Conservation (phyloP, 1,284 basidiomycete species). For the Trametes hirsuta region DNA sequence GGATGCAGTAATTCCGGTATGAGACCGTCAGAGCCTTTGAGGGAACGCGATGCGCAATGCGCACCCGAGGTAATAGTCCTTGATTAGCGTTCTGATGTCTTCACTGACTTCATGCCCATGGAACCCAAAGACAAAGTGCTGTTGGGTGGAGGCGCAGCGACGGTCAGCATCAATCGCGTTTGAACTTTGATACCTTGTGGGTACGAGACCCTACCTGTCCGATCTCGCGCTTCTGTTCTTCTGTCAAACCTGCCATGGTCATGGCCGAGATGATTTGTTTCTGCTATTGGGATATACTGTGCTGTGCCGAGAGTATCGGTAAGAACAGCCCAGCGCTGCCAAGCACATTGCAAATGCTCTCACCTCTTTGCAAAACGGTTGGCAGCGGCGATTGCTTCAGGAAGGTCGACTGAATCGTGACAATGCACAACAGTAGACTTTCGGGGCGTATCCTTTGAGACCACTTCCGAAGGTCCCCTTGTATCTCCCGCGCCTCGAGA, state of each 20-base stretch:
- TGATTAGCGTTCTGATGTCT: constrained; percentile 59
- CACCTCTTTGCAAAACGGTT: background rate
- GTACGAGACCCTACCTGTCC: constrained; percentile 47
- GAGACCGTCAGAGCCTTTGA: background rate
- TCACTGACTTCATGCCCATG: constrained; percentile 55
- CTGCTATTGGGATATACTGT: too few species aligned
- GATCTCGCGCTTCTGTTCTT: constrained; percentile 50
- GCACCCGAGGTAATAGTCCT: constrained; percentile 63
- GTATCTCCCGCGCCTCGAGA: background rate
- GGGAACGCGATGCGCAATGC: constrained; percentile 5
- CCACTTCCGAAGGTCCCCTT: background rate
- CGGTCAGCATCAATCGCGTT: background rate
- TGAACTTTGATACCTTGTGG: background rate
- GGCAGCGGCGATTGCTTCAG: background rate
- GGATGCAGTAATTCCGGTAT: background rate
- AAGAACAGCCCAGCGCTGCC: too few species aligned
- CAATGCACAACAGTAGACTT: too few species aligned
- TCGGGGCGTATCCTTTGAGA: background rate
- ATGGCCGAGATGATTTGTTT: too few species aligned
- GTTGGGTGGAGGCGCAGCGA: background rate
- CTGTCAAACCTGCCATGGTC: constrained; percentile 34
- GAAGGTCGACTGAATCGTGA: background rate
- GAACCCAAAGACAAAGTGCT: constrained; percentile 76
- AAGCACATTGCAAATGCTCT: background rate
- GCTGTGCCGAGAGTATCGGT: too few species aligned